Evolutionary conservation across 176 grass and related monocot species (phyloP).

Genomic region (Pontederia crassipes): DNA sequence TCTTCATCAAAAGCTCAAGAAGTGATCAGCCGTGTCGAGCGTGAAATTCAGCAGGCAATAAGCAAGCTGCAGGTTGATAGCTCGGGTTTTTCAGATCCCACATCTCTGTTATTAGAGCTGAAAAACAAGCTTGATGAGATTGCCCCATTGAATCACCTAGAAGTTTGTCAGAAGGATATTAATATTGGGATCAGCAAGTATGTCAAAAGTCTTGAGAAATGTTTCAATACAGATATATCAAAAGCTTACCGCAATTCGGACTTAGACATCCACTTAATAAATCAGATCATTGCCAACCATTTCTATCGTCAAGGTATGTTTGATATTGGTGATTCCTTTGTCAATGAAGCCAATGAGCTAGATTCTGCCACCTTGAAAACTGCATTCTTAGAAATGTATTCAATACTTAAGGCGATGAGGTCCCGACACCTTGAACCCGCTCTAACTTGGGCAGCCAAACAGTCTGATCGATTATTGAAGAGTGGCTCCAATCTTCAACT

Average conservation of each 20-base stretch:
- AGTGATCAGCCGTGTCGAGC: constrained; percentile 40
- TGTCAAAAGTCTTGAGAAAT: constrained; percentile 66
- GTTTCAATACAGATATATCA: constrained; percentile 67
- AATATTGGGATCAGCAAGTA: constrained; percentile 61
- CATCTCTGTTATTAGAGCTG: constrained; percentile 40
- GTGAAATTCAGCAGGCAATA: constrained; percentile 48
- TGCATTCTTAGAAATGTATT: constrained; percentile 73
- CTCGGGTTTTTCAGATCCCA: constrained; percentile 29
- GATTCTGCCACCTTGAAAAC: constrained; percentile 41
- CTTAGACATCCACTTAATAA: constrained; percentile 53
- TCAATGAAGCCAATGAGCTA: constrained; percentile 36
- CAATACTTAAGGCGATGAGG: constrained; percentile 64
- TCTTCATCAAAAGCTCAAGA: constrained; percentile 46
- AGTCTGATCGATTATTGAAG: constrained; percentile 43
- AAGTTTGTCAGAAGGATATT: constrained; percentile 68
- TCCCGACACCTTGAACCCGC: constrained; percentile 56
- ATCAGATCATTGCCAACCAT: constrained; percentile 68
- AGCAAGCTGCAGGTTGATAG: constrained; percentile 47
- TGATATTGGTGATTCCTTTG: constrained; percentile 63
- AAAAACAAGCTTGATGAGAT: constrained; percentile 49
- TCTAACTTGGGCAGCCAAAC: constrained; percentile 56
- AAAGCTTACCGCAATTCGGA: constrained; percentile 75
- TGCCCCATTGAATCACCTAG: constrained; percentile 41
- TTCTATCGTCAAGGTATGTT: constrained; percentile 75
- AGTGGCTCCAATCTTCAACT: constrained; percentile 67